These are phyloP conservation scores for Vitis rotundifolia DNA, from an alignment of 164 flowering plant genomes.

Conservation along the genomic window DNA sequence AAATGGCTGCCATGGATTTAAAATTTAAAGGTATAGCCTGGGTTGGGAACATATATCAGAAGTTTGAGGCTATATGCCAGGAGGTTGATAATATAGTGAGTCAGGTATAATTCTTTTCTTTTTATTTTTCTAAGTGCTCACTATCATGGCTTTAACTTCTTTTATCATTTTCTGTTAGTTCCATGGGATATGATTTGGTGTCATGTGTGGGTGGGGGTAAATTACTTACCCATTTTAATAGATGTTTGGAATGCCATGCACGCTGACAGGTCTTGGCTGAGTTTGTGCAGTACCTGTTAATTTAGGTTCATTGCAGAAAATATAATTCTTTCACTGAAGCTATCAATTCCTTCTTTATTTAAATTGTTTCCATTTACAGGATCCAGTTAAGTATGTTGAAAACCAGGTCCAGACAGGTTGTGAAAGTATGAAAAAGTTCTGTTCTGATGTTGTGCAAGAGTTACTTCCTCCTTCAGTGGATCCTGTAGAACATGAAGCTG, in stretches of 20 bases:
- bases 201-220: background rate
- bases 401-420: conserved; percentile 34
- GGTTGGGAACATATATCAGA: conserved; percentile 45
- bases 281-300: background rate
- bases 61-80: conserved; percentile 38
- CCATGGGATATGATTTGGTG: background rate
- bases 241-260: background rate
- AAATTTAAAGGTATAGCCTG: conserved; percentile 34
- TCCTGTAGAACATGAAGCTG: conserved; percentile 17
- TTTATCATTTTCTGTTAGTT: background rate
- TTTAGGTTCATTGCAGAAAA: background rate
- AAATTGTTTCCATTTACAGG: conserved; percentile 26
- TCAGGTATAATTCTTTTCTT: conserved; percentile 21
- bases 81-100: conserved; percentile 39
- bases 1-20: conserved; percentile 29
- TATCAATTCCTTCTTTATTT: background rate
- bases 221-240: background rate
- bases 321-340: background rate
- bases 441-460: conserved; percentile 37
- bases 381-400: conserved; percentile 38
- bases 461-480: conserved; percentile 24
- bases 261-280: background rate
- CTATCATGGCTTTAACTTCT: background rate
- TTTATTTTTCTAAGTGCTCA: background rate
- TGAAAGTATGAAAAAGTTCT: conserved; percentile 29